phyloP scores from a whole-genome alignment of 805 yeast species.

The Zygotorulaspora sp. region DNA sequence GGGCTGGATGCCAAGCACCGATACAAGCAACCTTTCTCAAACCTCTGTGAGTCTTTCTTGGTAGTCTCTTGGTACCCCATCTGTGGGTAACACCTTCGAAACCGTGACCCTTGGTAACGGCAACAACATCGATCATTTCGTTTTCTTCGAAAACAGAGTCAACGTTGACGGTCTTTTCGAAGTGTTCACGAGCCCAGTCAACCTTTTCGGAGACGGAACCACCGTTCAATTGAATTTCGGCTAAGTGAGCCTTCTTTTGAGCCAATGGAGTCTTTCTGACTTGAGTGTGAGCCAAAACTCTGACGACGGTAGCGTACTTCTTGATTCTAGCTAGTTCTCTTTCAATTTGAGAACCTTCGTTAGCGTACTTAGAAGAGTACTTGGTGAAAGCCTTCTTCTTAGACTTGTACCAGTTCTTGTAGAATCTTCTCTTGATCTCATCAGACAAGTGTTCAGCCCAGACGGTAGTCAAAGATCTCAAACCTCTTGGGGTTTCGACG shows the following conservation, averaged over 20 bases:
- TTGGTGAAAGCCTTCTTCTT: constrained; percentile 99
- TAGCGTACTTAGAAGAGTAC: constrained; percentile 97
- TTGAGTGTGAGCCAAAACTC: constrained; percentile 99
- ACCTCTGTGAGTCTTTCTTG: constrained; percentile 99
- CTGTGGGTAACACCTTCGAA: constrained; percentile 99
- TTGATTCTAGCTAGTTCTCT: constrained; percentile 97
- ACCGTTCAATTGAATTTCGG: constrained; percentile 99
- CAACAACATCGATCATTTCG: constrained; percentile 97
- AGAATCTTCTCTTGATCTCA: constrained; percentile 99
- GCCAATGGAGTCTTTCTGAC: constrained; percentile 97
- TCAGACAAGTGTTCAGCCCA: constrained; percentile 99
- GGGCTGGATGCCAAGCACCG: constrained; percentile 99
- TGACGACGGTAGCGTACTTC: constrained; percentile 97
- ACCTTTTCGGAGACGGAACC: constrained; percentile 97
- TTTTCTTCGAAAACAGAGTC: constrained; percentile 96
- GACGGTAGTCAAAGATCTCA: constrained; percentile 98
- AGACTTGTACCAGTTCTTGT: constrained; percentile 99
- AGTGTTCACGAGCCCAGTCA: constrained; percentile 97
- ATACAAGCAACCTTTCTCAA: constrained; percentile 99
- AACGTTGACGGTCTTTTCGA: constrained; percentile 96
- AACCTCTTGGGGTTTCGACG: constrained; percentile 99
- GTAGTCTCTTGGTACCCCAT: constrained; percentile 99
- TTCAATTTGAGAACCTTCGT: constrained; percentile 81
- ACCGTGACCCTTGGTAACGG: constrained; percentile 99
- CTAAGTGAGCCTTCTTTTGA: constrained; percentile 99